Base-by-base conservation (phyloP, 23 red algal species). In the Agarophyton chilense region DNA sequence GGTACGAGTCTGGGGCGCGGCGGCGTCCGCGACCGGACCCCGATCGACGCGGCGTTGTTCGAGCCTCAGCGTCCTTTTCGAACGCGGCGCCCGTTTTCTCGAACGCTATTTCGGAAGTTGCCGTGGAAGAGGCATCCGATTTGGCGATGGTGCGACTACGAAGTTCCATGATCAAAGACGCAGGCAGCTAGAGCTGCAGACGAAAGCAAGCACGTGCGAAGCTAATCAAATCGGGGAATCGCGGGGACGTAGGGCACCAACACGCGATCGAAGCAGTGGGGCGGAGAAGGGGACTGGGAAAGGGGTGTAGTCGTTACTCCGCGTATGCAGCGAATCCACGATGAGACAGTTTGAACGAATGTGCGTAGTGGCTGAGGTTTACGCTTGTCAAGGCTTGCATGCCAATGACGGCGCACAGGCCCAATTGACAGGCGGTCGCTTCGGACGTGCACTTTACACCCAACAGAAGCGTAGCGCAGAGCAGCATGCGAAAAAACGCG, bases 131-230 rank as follows among this genome's bases (percentile, higher is more conserved):
- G 11, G 36, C 65, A 18, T 72, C 65, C 4, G 65, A 43, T 43
- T 72, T 72, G 31, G 34, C 65, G 65, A 72, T 44, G 34, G 65
- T 72, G 22, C 65, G 65, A 13, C 65, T 72, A 34, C 65, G 65
- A 40, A 72, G 65, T n/a, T 72, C 65, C 65, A 72, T 72, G 12
- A 12, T 12, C 44, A 12, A 12, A 6, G 44, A 12, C 44, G 44
- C 7, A 6, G 44, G 44, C 44, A 12, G 44, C 44, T n/a, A n/a
- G n/a, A n/a, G n/a, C n/a, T n/a, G n/a, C n/a, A n/a, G 51, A 54
- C 14, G 51, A 54, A 54, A 49, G 14, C 13, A 21, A 21, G 13
- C 51, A 54, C 17, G 51, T 21, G n/a, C 51, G 45, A 14, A 14
- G 13, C 51, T 21, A 54, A 54, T 54, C 3, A 54, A 54, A 6